These are phyloP conservation scores for Wickerhamiella allomyrinae DNA, from an alignment of 805 yeast species.

Conservation along the genomic window DNA sequence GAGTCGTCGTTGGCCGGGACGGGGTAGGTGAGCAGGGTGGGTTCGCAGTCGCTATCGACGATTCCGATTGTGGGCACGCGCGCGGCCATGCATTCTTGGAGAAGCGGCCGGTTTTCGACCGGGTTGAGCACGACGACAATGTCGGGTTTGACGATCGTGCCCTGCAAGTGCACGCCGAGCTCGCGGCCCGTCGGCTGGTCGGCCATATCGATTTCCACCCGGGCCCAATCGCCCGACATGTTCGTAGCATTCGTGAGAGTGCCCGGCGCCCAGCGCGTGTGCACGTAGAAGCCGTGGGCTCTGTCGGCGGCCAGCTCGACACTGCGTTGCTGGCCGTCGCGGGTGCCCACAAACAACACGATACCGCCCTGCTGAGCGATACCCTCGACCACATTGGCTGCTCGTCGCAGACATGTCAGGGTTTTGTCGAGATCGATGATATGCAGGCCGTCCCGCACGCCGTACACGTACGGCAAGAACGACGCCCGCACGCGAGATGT, in stretches of 20 bases:
- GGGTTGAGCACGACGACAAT: constrained; percentile 78
- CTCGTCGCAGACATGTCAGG: constrained; percentile 55
- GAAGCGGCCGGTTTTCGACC: constrained; percentile 63
- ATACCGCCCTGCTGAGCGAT: constrained; percentile 76
- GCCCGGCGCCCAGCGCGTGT: constrained; percentile 88
- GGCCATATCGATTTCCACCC: constrained; percentile 62
- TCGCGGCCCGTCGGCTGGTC: constrained; percentile 52
- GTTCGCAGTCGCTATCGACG: constrained; percentile 88
- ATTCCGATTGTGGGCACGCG: constrained; percentile 89
- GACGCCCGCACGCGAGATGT: constrained; percentile 51
- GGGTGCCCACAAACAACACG: constrained; percentile 71
- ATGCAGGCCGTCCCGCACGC: constrained; percentile 81
- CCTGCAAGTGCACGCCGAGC: constrained; percentile 34
- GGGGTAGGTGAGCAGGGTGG: constrained; percentile 79
- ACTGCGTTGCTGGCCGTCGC: constrained; percentile 59
- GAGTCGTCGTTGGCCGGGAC: constrained; percentile 95
- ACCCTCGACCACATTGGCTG: constrained; percentile 72
- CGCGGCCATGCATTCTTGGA: constrained; percentile 65
- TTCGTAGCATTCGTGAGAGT: constrained; percentile 74
- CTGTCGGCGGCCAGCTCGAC: constrained; percentile 70
- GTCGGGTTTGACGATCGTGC: constrained; percentile 66
- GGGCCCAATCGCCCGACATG: constrained; percentile 43
- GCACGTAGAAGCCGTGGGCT: constrained; percentile 65
- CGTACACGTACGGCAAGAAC: constrained; percentile 76
- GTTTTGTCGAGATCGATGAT: constrained; percentile 85